Evolutionary conservation across 2,329 filamentous ascomycete species (phyloP), one percentile per base, ranked within the genome.

Genomic region (Coniella lustricola): DNA sequence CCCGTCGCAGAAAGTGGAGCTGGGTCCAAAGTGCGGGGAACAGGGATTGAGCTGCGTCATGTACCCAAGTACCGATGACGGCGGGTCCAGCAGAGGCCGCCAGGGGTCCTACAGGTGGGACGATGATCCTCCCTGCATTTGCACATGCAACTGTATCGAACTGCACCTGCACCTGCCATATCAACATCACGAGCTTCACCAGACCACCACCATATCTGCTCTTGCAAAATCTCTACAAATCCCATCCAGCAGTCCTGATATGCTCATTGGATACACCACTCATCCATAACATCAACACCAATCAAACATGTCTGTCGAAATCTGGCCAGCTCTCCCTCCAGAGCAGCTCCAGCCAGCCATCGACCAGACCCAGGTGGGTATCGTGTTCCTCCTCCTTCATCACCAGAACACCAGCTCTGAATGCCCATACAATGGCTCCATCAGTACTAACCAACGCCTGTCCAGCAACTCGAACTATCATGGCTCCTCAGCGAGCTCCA

Each of bases 291-390:
- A 21, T 39, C 16, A 31, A 17, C 3, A 50, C 41, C 44, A 29
- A 21, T 21, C 53, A 56, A 62, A 52, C 55, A 81, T 81, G 77
- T 78, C 77, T 53, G 63, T 81, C 56, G 74, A 72, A 55, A 73
- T 81, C 67, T 81, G 76, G 76, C 77, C 77, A 62, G 68, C 68
- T 57, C 63, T 80, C 49, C 64, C 74, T 46, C 68, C 70, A 3
- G 67, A 64, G 25, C 70, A 77, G 57, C 72, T 79, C 64, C 69
- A 72, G 67, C 59, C 63, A 59, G 71, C 72, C 55, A 64, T 71
- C 55, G 71, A 72, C 56, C 68, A 71, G 54, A 69, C 73, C 46
- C 72, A 75, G 65, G 77, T 81, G 66, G 55, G 71, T n/a, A n/a
- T n/a, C n/a, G n/a, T n/a, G 43, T 29, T 37, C 46, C 35, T 20